Conservation (phyloP, 2,329 filamentous ascomycete species). For the Fusarium armeniacum region DNA sequence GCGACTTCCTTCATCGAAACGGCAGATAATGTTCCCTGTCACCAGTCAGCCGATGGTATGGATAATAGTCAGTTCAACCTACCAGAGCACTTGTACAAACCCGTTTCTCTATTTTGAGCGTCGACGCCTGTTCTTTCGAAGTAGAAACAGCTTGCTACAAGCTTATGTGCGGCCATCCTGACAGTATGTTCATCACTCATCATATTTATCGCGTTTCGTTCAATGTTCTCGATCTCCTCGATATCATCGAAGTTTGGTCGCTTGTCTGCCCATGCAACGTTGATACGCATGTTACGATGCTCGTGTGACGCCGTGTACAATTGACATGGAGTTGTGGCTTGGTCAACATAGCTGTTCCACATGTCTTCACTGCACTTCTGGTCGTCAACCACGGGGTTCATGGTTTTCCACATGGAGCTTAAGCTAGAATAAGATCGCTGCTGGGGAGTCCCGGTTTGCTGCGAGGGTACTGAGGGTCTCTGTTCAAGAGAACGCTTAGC, state of each 20-base stretch:
- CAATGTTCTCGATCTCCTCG: neutral
- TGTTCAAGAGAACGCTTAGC: neutral
- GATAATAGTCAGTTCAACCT: neutral
- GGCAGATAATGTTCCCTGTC: neutral
- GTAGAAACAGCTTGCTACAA: neutral
- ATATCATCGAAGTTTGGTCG: neutral
- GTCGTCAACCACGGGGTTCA: neutral
- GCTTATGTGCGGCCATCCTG: neutral
- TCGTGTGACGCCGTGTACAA: neutral
- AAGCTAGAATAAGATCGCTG: neutral
- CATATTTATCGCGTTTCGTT: neutral
- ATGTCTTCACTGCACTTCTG: neutral
- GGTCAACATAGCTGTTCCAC: neutral
- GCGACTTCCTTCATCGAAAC: neutral
- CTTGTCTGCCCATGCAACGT: neutral
- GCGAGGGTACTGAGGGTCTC: neutral
- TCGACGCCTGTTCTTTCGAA: neutral
- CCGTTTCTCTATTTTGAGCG: neutral
- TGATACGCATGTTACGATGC: neutral
- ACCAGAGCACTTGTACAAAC: neutral
- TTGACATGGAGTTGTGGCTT: neutral
- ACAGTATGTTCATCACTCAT: neutral
- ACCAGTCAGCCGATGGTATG: neutral
- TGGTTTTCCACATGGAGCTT: neutral
- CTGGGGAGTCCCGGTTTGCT: neutral